Evolutionary conservation across 2,329 filamentous ascomycete species (phyloP), one percentile per base, ranked within the genome.

Genomic region (Colletotrichum sp.): DNA sequence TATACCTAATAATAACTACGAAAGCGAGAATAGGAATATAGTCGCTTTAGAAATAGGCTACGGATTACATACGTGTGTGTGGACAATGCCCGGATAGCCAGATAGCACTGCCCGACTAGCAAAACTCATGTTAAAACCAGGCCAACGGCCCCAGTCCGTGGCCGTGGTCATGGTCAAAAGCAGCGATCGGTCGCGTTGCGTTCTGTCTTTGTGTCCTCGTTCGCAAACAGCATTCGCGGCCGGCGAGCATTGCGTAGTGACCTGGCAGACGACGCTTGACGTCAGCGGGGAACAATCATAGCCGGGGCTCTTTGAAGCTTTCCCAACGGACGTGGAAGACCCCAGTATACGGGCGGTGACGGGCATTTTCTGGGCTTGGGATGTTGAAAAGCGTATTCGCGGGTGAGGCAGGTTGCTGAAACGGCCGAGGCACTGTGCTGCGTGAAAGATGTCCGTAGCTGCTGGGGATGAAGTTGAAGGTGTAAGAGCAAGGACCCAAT

Each of bases 391-490:
- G 73, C n/a, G 22, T 68, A 30, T 71, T 59, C n/a, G 36, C 34
- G 15, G 32, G 36, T 68, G 39, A n/a, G 32, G 25, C 22, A 52
- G 12, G 25, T 19, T 39, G 64, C 64, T 76, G 70, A 76, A 76
- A 76, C 74, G 39, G 59, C 74, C 74, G 70, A 76, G 74, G 71
- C 34, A 69, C n/a, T 13, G 39, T 74, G 49, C 27, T 66, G 64
- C 29, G 64, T 22, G 34, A 62, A 49, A 49, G 19, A 36, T 67
- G 52, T 62, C 52, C 22, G 52, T 25, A 64, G 61, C n/a, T 44
- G 32, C 22, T 36, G 34, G 39, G 64, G 57, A 64, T 25, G 34
- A 73, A 29, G 71, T 62, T 66, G 59, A 36, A 69, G 63, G 49
- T 61, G 70, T 61, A 49, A 62, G 16, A 39, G 73, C n/a, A 64